Base-by-base conservation (phyloP, 140 eudicot species). In the Flaveria floridana region DNA sequence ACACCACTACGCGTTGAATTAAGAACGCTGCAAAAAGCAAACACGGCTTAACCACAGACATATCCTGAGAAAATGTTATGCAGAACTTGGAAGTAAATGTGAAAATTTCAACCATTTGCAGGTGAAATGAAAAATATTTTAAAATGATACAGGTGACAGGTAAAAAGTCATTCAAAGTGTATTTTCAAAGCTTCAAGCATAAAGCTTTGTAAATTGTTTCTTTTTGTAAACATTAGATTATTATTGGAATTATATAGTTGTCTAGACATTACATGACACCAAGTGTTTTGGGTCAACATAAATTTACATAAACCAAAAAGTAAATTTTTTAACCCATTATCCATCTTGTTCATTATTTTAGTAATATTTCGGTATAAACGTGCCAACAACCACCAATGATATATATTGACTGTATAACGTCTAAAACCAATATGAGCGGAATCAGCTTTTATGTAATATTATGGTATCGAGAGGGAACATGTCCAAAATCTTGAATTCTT, bases 21-120 rank as follows among this genome's bases (percentile, higher is more conserved):
- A 69, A 10, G 18, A 44, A 47, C 65, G 19, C 79, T 73, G 65
- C 76, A 80, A 66, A 67, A 2, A 20, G 50, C 62, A 79, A 73
- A 47, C 47, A 21, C 9, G 10, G 30, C 46, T 64, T 46, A 73
- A 73, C 18, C 34, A 63, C 26, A 63, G 4, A 55, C 52, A 50
- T 57, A 8, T 57, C 56, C 58, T 39, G 20, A 73, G 16, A 59
- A 21, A 57, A 72, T 11, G 56, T 7, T 20, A 66, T 66, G 41
- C 7, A 34, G 41, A 34, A 34, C 7, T 8, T 39, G 25, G 15
- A 65, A 28, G 46, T 30, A 63, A 30, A 63, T 1, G 48, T 12
- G 12, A 14, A 2, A 53, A 13, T 68, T 13, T 11, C 20, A 18
- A 68, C 41, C 30, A 19, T 42, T 18, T 21, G 1, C 13, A 14